phyloP scores from a whole-genome alignment of 805 yeast species.

The Ogataea methylovora region DNA sequence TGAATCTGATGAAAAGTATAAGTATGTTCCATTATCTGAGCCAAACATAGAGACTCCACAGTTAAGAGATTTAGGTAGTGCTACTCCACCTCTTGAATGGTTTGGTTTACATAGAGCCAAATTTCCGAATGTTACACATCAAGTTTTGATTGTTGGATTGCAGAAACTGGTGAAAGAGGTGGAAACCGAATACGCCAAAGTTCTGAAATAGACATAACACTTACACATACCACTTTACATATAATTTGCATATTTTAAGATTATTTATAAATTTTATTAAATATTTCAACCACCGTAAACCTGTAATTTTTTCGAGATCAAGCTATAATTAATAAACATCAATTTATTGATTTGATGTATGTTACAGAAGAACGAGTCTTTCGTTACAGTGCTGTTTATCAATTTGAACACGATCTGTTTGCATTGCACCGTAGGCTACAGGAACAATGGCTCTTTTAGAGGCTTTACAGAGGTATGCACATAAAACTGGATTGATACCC shows the following conservation, averaged over 20 bases:
- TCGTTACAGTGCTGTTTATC: too few species aligned
- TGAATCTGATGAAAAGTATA: slow-evolving; percentile 38
- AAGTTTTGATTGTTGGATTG: slow-evolving; percentile 61
- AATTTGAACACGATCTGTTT: too few species aligned
- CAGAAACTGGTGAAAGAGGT: slow-evolving; percentile 71
- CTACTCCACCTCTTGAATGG: slow-evolving; percentile 98
- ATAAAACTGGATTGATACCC: slow-evolving; percentile 39
- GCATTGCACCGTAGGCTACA: too few species aligned
- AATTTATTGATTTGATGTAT: too few species aligned
- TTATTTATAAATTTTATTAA: too few species aligned
- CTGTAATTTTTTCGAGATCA: too few species aligned
- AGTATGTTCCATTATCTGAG: slow-evolving; percentile 57
- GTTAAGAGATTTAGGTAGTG: slow-evolving; percentile 85
- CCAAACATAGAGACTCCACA: slow-evolving; percentile 88
- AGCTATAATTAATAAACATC: too few species aligned
- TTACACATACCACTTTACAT: too few species aligned
- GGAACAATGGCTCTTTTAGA: slow-evolving; percentile 39
- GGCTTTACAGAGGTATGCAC: slow-evolving; percentile 32
- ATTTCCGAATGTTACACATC: slow-evolving; percentile 84
- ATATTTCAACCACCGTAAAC: too few species aligned
- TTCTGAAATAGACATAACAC: slow-evolving; percentile 28
- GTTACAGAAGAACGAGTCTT: too few species aligned
- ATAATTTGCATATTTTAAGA: too few species aligned
- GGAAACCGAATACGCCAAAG: slow-evolving; percentile 43
- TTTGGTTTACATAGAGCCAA: slow-evolving; percentile 85